Conservation (phyloP, 2,329 filamentous ascomycete species). For the Penicillium corylophilum region DNA sequence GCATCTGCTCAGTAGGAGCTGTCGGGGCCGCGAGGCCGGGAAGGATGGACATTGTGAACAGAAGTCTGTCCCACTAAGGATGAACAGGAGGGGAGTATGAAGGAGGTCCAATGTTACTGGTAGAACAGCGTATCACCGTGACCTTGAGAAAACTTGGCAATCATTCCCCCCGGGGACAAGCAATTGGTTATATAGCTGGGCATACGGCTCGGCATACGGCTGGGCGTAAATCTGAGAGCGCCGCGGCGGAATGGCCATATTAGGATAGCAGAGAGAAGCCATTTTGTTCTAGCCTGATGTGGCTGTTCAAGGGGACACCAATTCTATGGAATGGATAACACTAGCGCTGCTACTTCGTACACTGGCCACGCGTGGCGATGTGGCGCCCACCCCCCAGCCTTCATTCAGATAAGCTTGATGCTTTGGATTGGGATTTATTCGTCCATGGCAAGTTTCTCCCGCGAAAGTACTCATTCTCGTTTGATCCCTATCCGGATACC, state of each 20-base stretch:
- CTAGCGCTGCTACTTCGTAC: not conserved
- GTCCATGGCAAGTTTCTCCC: not conserved
- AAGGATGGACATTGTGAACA: conserved; percentile 4
- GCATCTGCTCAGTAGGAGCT: conserved; percentile 12
- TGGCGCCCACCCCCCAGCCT: not conserved
- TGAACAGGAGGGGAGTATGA: not conserved
- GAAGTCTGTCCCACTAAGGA: not conserved
- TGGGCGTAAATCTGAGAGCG: not conserved
- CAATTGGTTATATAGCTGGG: not conserved
- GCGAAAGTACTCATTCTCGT: not conserved
- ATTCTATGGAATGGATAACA: not conserved
- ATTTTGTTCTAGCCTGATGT: not conserved
- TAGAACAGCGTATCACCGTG: not conserved
- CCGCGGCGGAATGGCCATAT: not conserved
- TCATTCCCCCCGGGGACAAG: not conserved
- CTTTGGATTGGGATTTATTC: not conserved
- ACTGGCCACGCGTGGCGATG: not conserved
- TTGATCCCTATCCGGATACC: not conserved
- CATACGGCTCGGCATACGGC: not conserved
- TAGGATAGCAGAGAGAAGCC: not conserved
- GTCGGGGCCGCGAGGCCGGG: conserved; percentile 5
- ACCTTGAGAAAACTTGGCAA: not conserved
- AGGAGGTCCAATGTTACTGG: not conserved
- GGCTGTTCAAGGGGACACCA: not conserved
- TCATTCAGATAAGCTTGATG: not conserved